A percentile compares a stretch with the other conserved stretches of the same genome.
phyloP scores from a whole-genome alignment of 2,329 filamentous ascomycete genomes.

The Xenosphaeropsis pyriputrescens region DNA sequence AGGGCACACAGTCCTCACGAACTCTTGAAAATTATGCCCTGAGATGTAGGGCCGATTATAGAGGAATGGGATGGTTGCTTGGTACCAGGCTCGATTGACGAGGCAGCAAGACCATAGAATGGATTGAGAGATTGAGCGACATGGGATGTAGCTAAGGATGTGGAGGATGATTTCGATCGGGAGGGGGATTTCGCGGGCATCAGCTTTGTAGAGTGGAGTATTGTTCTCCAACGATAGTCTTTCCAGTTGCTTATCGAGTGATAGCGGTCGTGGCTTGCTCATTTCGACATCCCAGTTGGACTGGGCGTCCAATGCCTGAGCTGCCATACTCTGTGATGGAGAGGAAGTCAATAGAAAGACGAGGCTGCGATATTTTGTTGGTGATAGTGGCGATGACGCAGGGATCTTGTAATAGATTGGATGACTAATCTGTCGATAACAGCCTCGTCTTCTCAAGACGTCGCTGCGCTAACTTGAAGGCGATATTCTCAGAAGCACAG shows the following conservation, averaged over 20 bases:
- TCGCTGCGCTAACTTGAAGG: too few species aligned
- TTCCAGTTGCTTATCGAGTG: not conserved
- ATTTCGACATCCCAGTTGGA: conserved; percentile 18
- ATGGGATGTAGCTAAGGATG: conserved; percentile 16
- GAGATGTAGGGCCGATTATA: conserved; percentile 14
- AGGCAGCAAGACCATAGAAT: conserved; percentile 15
- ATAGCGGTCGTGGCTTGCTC: conserved; percentile 10
- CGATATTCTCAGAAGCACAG: too few species aligned
- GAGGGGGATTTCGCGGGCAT: conserved; percentile 11
- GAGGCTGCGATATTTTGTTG: too few species aligned
- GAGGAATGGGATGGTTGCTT: conserved; percentile 10
- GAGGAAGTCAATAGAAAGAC: too few species aligned
- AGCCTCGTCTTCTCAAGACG: too few species aligned
- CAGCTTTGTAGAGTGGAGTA: not conserved
- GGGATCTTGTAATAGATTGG: too few species aligned
- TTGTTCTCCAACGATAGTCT: not conserved
- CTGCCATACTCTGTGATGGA: too few species aligned
- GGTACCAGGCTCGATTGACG: conserved; percentile 17
- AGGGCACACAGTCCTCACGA: conserved; percentile 18
- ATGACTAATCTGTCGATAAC: too few species aligned
- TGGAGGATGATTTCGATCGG: conserved; percentile 17
- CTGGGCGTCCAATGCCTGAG: conserved; percentile 14
- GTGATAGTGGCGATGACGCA: too few species aligned
- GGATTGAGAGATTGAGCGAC: conserved; percentile 6
- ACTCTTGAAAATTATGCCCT: conserved; percentile 15